Evolutionary conservation across 75 land plant species (phyloP).

Genomic region (Picea sitchensis): DNA sequence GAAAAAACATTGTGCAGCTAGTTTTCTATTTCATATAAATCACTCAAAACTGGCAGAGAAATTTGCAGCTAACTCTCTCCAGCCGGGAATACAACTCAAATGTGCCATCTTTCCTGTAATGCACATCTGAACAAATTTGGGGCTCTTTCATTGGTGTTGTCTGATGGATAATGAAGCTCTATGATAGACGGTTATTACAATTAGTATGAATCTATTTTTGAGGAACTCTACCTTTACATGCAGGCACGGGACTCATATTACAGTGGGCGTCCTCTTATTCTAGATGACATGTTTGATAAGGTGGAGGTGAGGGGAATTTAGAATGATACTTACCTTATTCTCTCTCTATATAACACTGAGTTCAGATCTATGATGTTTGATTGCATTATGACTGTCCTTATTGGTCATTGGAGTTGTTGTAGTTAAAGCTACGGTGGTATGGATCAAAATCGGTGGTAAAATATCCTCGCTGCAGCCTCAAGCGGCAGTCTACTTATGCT

Average conservation of each 20-base stretch:
- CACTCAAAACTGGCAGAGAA: background rate
- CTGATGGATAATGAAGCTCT: background rate
- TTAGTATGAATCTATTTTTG: background rate
- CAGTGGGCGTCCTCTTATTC: conserved; percentile 80
- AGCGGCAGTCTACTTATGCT: conserved; percentile 77
- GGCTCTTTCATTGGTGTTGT: background rate
- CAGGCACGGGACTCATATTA: conserved; percentile 94
- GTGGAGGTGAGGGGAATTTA: conserved; percentile 56
- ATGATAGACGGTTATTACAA: background rate
- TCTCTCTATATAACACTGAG: background rate
- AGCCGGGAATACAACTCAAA: background rate
- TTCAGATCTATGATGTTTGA: conserved; percentile 4
- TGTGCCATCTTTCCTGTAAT: background rate
- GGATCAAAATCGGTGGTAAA: conserved; percentile 89
- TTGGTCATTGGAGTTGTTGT: conserved; percentile 9
- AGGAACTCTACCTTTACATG: conserved; percentile 2
- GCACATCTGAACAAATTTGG: background rate
- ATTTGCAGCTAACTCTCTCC: background rate
- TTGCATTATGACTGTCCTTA: background rate
- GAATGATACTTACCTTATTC: background rate
- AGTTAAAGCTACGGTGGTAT: conserved; percentile 83
- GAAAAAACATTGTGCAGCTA: background rate
- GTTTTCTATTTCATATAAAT: background rate
- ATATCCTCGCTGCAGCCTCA: conserved; percentile 95
- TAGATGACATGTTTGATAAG: conserved; percentile 95